Base-by-base conservation (phyloP, 345 rosid genomes). In the Schrenkiella parvula region DNA sequence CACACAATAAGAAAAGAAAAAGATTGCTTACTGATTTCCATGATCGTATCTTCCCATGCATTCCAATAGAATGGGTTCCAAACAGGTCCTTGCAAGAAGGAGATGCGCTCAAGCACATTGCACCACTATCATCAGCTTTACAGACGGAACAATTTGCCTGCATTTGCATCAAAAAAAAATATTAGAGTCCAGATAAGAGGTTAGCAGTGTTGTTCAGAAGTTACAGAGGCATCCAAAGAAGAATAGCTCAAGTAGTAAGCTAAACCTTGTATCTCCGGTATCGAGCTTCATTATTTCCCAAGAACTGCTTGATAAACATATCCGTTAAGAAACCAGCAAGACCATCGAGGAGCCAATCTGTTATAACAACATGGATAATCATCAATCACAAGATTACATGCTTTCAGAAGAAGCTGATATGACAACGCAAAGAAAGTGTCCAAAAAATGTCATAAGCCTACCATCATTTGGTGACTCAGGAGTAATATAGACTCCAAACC, bases 261-360 rank as follows among this genome's bases (percentile, higher is more conserved):
- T 79, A 68, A 64, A 93, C 99, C 99, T 95, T 95, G 82, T 83
- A 95, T 84, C 99, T 83, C 50, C 96, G 83, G 70, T 88, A 95
- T 7, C 95, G 83, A 41, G 93, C 97, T 83, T 95, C 99, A 60
- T 95, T 95, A 74, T 95, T 91, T 78, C 99, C 99, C 75, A 95
- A 85, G 79, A 87, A 87, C 72, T 85, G 89, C 86, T 95, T 95
- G 79, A 87, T 85, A 69, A 85, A 95, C 78, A 86, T 82, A 84
- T 95, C 99, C 0, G 92, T 88, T 70, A 95, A 80, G 82, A 88
- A 95, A 59, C 92, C 95, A 73, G 99, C 92, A 70, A 95, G 95
- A 46, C 97, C 99, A 75, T 95, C 97, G 80, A 95, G 82, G 75
- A 95, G 86, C 99, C 99, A 95, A 67, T 88, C 99, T 95, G 85